Evolutionary conservation across 441 rosid species (phyloP), one percentile per base, ranked within the genome.

Genomic region (Macaranga tanarius): DNA sequence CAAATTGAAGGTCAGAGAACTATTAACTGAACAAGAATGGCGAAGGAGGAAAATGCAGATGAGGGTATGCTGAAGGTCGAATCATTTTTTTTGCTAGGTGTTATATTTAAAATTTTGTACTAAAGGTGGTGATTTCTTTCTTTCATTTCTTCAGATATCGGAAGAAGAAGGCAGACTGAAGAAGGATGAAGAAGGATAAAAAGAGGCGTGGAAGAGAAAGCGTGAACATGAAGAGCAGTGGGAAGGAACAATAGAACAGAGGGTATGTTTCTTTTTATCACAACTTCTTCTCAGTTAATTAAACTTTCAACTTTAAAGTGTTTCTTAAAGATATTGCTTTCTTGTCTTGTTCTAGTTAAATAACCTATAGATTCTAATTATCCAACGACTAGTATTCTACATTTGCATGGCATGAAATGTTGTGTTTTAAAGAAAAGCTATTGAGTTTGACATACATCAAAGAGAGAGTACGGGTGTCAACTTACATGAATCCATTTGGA

Each of bases 221-320:
- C 97, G 98, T 58, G 97, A 94, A 71, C 97, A 94, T 28, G 99
- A 94, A 79, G 98, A 89, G 82, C 96, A 94, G 80, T 94, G 99
- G 99, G 99, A 94, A 88, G 97, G 95, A 81, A 94, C 97, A 10
- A 88, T 97, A 86, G 99, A 94, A 78, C 72, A 90, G 59, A 81
- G 99, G 90, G 99, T 94, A 71, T 58, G 86, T 82, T 71, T 76
- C 44, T 50, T 28, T 42, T 34, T 45, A 10, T 20, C 10, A 65
- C 40, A 16, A 7, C 28, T 28, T 44, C 26, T 16, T 59, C 23
- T 55, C 4, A 16, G 60, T 23, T 38, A 5, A 42, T 51, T 48
- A 13, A 10, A 57, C n/a, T 50, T 13, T 8, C 5, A 23, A n/a
- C 17, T 54, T 34, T 57, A 19, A 52, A 20, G 20, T 62, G 19